Evolutionary conservation across 352 stramenopile genomes (phyloP).

Genomic region (Globisporangium nunn): DNA sequence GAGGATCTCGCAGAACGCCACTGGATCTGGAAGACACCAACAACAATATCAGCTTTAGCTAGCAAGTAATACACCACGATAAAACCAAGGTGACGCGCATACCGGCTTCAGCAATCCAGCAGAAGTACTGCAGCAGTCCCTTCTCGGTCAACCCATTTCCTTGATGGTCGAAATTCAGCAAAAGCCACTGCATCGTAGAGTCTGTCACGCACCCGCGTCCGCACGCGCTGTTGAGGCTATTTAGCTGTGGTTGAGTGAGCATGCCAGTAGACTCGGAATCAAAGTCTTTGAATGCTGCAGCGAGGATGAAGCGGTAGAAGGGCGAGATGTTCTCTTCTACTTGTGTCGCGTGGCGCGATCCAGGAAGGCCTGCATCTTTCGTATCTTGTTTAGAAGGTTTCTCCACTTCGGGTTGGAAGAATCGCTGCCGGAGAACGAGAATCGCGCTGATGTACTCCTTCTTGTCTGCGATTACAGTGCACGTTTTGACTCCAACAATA

Average conservation of each 20-base stretch:
- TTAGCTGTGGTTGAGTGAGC: constrained; percentile 25
- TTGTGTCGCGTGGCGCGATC: constrained; percentile 1
- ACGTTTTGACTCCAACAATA: background rate
- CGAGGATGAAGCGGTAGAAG: constrained; percentile 65
- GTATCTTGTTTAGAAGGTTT: background rate
- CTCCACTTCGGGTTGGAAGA: constrained; percentile 40
- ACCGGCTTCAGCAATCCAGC: constrained; percentile 62
- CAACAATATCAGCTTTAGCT: background rate
- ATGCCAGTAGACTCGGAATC: constrained; percentile 23
- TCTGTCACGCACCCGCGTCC: constrained; percentile 19
- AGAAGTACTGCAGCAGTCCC: constrained; percentile 61
- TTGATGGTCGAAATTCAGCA: constrained; percentile 46
- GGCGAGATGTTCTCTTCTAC: constrained; percentile 33
- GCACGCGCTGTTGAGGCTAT: constrained; percentile 40
- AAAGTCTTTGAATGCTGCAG: constrained; percentile 41
- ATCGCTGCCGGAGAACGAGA: constrained; percentile 35
- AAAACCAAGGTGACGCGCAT: background rate
- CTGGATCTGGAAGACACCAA: constrained; percentile 27
- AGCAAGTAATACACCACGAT: background rate
- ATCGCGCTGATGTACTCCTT: constrained; percentile 43
- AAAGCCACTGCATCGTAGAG: constrained; percentile 35
- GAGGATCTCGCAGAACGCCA: constrained; percentile 49
- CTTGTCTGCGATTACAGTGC: constrained; percentile 3
- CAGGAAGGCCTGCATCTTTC: background rate
- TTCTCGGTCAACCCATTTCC: constrained; percentile 34